Evolutionary conservation across 2,329 filamentous ascomycete species (phyloP).

Genomic region (Cadophora sp.): DNA sequence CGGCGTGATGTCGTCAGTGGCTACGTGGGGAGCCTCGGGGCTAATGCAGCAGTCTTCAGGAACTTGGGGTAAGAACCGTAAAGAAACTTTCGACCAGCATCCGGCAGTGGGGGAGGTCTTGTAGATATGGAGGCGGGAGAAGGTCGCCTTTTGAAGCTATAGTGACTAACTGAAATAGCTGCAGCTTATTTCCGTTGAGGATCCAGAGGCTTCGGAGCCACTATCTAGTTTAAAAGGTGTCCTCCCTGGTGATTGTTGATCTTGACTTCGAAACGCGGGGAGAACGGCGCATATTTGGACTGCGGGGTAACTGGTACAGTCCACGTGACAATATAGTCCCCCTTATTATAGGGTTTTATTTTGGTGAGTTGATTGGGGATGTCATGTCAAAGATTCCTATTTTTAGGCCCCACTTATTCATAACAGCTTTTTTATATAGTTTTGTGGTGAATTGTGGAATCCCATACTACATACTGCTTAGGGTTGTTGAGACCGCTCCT

Average conservation of each 20-base stretch:
- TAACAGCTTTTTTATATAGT: too few species aligned
- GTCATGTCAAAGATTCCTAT: too few species aligned
- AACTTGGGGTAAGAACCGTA: background rate
- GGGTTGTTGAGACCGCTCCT: too few species aligned
- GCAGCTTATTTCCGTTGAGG: background rate
- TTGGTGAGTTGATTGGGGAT: too few species aligned
- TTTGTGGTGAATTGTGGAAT: too few species aligned
- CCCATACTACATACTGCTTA: too few species aligned
- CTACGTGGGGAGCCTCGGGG: background rate
- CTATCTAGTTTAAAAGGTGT: background rate
- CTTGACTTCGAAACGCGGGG: background rate
- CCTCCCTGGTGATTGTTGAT: background rate
- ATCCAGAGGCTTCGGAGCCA: background rate
- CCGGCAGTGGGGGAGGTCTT: background rate
- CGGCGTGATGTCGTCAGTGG: constrained; percentile 16
- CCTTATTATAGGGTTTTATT: too few species aligned
- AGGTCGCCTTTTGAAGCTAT: background rate
- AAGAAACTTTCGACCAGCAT: background rate
- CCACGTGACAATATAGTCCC: background rate
- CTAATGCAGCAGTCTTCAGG: background rate
- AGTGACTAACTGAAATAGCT: background rate
- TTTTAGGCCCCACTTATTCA: too few species aligned
- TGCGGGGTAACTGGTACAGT: background rate
- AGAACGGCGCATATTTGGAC: background rate
- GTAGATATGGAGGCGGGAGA: background rate